Conservation (phyloP, 768 basidiomycete genomes). For the Mycena rosella region DNA sequence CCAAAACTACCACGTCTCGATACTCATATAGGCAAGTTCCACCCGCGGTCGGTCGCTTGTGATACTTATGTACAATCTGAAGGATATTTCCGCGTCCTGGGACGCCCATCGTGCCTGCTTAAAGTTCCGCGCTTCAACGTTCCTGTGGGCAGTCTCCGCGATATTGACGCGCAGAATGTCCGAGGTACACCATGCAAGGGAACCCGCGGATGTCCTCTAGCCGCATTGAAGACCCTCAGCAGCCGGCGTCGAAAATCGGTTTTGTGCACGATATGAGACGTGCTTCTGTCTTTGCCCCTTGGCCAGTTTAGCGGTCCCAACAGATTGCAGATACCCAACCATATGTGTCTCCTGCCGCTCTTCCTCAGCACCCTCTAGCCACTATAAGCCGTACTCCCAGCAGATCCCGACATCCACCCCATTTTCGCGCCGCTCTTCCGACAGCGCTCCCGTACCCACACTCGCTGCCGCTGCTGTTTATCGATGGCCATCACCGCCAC, state of each 20-base stretch:
- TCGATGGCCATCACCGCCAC: background rate
- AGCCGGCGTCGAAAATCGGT: too few relatives aligned
- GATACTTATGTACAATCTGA: background rate
- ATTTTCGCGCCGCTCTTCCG: too few relatives aligned
- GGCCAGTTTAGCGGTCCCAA: too few relatives aligned
- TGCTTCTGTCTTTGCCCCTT: too few relatives aligned
- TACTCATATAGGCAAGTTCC: background rate
- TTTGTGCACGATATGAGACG: too few relatives aligned
- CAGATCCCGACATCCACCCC: too few relatives aligned
- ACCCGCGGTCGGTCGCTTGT: slow-evolving; percentile 1
- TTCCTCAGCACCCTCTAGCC: background rate
- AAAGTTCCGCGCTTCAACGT: slow-evolving; percentile 4
- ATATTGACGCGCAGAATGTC: background rate
- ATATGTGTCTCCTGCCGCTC: slow-evolving; percentile 16
- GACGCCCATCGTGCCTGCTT: background rate
- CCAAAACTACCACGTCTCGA: background rate
- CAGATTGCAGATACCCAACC: slow-evolving; percentile 15
- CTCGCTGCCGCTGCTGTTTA: too few relatives aligned
- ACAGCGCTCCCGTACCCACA: too few relatives aligned
- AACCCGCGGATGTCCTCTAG: background rate
- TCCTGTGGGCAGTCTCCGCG: background rate
- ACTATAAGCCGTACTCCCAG: too few relatives aligned
- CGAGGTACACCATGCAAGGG: background rate
- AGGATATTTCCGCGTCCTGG: too few relatives aligned
- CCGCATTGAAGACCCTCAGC: too few relatives aligned